Evolutionary conservation across 192 early-diverging fungal genomes (phyloP), one percentile per base, ranked within the genome.

Genomic region (Chytriomyces confervae): DNA sequence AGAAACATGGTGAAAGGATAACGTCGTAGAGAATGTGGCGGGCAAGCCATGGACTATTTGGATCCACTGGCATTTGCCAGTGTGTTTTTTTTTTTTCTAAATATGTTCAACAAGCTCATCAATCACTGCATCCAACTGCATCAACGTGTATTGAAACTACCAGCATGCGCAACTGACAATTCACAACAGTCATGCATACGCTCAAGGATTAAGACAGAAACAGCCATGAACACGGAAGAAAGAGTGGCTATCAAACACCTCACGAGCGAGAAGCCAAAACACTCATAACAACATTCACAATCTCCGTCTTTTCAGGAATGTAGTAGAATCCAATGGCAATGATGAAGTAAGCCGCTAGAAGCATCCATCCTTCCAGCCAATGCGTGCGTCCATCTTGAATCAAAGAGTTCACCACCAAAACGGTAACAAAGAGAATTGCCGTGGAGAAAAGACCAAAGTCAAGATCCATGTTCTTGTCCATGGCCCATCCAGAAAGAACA

Each of bases 311-410:
- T n/a, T 72, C 70, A 16, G 72, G 72, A 61, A 74, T 61, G 63
- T 92, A 90, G 80, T 86, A 95, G 76, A 93, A 96, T 6, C 93
- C 95, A 23, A 94, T 86, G 24, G 89, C 92, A 65, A 98, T 89
- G 62, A 98, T 94, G 23, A 89, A 57, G 86, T 97, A 98, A 0
- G 93, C 87, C 6, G 86, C 89, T 48, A 98, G 81, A 43, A 97
- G 82, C 83, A 96, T 89, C 48, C 87, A 86, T 7, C 97, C 97
- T 81, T 96, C 95, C 16, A 98, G 85, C 95, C 94, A 98, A 83
- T 97, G 96, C 6, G 92, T 92, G 61, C 92, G 80, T 11, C 97
- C 97, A 80, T 97, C 96, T 69, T 82, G 73, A 29, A 91, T 87
- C 36, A 88, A 68, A 5, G 69, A 61, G 73, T 82, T 89, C 47